phyloP scores from a whole-genome alignment of 306 rosid species.

The Gastrolobium bilobum region DNA sequence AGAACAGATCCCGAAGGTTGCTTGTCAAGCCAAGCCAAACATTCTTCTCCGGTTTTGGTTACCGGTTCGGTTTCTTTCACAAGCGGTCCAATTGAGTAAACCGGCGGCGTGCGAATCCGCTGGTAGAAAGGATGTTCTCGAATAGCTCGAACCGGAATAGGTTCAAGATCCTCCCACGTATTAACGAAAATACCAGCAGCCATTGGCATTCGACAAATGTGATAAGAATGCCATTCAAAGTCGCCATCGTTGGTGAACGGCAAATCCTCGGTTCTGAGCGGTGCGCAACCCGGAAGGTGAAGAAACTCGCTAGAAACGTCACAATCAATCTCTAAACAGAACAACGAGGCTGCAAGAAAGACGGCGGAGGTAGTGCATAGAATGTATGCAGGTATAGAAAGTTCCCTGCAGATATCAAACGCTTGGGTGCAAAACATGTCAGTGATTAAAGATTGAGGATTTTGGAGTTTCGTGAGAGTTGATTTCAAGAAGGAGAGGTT shows the following conservation, averaged over 20 bases:
- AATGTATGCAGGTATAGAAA: constrained; percentile 53
- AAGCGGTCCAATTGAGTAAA: constrained; percentile 51
- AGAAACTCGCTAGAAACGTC: constrained; percentile 53
- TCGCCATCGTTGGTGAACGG: constrained; percentile 48
- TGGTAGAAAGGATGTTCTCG: constrained; percentile 47
- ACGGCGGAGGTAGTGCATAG: constrained; percentile 53
- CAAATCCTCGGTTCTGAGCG: constrained; percentile 49
- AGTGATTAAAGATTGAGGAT: constrained; percentile 53
- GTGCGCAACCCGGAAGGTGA: constrained; percentile 54
- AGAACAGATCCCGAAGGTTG: constrained; percentile 57
- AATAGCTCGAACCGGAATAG: constrained; percentile 41
- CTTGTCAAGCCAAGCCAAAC: constrained; percentile 57
- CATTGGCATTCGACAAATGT: constrained; percentile 45
- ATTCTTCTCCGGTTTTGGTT: no score
- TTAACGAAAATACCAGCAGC: constrained; percentile 53
- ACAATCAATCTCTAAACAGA: constrained; percentile 46
- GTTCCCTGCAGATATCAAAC: constrained; percentile 48
- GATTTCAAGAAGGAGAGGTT: constrained; percentile 48
- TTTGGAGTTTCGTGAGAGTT: constrained; percentile 38
- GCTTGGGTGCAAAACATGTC: constrained; percentile 61
- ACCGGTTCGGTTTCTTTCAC: constrained; percentile 45
- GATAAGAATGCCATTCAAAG: constrained; percentile 43
- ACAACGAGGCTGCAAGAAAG: constrained; percentile 50
- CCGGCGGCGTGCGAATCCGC: constrained; percentile 31
- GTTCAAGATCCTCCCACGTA: constrained; percentile 59